phyloP scores from a whole-genome alignment of 1,139 yeast genomes.

The Geotrichum cucujoidarum region DNA sequence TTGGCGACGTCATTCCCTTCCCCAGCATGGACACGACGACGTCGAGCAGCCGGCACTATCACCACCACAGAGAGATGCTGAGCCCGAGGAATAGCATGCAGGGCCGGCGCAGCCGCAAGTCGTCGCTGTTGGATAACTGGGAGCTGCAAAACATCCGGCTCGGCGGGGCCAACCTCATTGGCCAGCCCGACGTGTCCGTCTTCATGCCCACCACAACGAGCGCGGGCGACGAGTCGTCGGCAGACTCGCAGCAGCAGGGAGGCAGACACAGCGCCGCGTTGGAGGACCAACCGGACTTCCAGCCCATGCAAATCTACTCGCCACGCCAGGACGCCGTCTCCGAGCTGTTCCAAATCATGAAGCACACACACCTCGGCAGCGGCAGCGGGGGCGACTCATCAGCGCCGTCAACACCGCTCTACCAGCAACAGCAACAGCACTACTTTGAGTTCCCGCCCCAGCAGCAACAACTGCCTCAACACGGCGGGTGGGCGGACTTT shows the following conservation, averaged over 20 bases:
- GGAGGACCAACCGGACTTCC: conserved; percentile 19
- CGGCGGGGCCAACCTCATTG: conserved; percentile 18
- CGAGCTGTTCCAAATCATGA: conserved; percentile 28
- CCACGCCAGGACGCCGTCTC: conserved; percentile 23
- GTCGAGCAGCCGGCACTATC: not conserved
- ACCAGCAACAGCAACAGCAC: not conserved
- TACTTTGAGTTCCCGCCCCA: not conserved
- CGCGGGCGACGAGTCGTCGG: not conserved
- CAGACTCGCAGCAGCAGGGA: conserved; percentile 6
- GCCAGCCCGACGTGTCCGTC: conserved; percentile 19
- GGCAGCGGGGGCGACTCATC: too few relatives aligned
- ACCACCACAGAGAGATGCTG: not conserved
- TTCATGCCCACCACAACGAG: conserved; percentile 12
- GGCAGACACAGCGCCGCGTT: conserved; percentile 7
- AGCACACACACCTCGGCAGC: conserved; percentile 19
- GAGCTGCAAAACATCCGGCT: conserved; percentile 20
- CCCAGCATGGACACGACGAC: conserved; percentile 7
- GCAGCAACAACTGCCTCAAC: conserved; percentile 2
- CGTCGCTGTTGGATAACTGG: conserved; percentile 20
- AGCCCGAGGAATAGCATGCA: conserved; percentile 11
- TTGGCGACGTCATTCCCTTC: conserved; percentile 17
- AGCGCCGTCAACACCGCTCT: conserved; percentile 5
- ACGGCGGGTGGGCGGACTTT: conserved; percentile 12
- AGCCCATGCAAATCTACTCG: conserved; percentile 19
- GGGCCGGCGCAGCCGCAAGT: conserved; percentile 15